phyloP scores from a whole-genome alignment of 805 yeast species.

The Diddensiella santjacobensis region DNA sequence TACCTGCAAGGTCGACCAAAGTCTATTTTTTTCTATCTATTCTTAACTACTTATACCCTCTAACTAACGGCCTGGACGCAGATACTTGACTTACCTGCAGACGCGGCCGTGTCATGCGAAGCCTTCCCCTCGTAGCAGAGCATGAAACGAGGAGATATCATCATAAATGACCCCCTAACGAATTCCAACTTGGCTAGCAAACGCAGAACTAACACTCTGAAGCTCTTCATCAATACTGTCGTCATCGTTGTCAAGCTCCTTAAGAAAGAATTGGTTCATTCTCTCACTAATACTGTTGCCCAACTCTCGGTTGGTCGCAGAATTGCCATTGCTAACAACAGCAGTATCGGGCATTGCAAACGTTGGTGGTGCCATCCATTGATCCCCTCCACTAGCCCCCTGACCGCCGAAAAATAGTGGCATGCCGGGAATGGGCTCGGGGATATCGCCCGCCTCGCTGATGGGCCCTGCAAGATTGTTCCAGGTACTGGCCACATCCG shows the following conservation, averaged over 20 bases:
- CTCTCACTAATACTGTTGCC: slow-evolving; percentile 25
- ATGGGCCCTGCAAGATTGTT: background rate
- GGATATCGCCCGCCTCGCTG: slow-evolving; percentile 16
- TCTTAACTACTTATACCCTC: too few species aligned
- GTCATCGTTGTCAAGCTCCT: slow-evolving; percentile 24
- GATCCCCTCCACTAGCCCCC: background rate
- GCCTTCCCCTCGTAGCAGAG: too few species aligned
- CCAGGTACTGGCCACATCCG: slow-evolving; percentile 2
- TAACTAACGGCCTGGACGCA: too few species aligned
- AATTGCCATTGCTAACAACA: background rate
- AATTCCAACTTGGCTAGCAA: slow-evolving; percentile 24
- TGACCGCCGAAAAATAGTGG: background rate
- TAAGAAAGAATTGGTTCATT: slow-evolving; percentile 16
- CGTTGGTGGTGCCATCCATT: background rate
- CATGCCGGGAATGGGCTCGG: slow-evolving; percentile 19
- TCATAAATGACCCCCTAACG: too few species aligned
- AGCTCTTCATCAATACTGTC: slow-evolving; percentile 30
- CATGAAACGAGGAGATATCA: too few species aligned
- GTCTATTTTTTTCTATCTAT: too few species aligned
- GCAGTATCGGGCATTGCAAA: background rate
- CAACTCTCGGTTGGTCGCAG: slow-evolving; percentile 8
- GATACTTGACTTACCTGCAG: too few species aligned
- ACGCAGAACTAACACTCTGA: slow-evolving; percentile 22
- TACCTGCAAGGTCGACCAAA: too few species aligned
- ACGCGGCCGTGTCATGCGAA: too few species aligned